phyloP scores from a whole-genome alignment of 2,329 filamentous ascomycete species.

The Cordyceps javanica region DNA sequence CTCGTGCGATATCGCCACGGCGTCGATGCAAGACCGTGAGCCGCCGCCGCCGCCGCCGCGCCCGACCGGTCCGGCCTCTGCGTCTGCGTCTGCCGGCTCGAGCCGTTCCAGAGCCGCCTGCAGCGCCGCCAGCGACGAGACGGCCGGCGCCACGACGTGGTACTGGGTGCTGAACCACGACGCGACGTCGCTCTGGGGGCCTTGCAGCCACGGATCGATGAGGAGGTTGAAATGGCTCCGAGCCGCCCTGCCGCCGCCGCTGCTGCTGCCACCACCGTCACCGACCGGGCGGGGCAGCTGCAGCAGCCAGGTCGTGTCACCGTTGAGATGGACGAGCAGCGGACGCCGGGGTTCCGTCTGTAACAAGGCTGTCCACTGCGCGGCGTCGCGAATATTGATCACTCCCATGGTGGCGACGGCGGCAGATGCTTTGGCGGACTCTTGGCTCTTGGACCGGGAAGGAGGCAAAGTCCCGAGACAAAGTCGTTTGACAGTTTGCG shows the following conservation, averaged over 20 bases:
- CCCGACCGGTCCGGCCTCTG: not conserved
- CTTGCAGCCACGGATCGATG: slow-evolving; percentile 59
- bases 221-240: slow-evolving; percentile 56
- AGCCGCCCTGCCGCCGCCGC: too few relatives aligned
- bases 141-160: slow-evolving; percentile 48
- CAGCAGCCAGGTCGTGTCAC: slow-evolving; percentile 62
- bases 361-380: slow-evolving; percentile 18
- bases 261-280: not conserved
- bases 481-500: not conserved
- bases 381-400: slow-evolving; percentile 14
- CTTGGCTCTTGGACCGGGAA: not conserved
- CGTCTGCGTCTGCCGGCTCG: slow-evolving; percentile 28
- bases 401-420: not conserved
- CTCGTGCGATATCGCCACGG: slow-evolving; percentile 55
- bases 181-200: slow-evolving; percentile 57
- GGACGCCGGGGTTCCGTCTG: slow-evolving; percentile 20
- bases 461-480: not conserved
- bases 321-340: slow-evolving; percentile 59
- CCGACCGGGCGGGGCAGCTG: slow-evolving; percentile 47
- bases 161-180: slow-evolving; percentile 61
- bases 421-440: too few relatives aligned
- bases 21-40: too few relatives aligned
- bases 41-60: slow-evolving; percentile 21
- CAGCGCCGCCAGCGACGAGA: slow-evolving; percentile 49
- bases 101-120: slow-evolving; percentile 44